Evolutionary conservation across 345 rosid genomes (phyloP), one percentile per base, ranked within the genome.

Genomic region (Diplotaxis tenuifolia): DNA sequence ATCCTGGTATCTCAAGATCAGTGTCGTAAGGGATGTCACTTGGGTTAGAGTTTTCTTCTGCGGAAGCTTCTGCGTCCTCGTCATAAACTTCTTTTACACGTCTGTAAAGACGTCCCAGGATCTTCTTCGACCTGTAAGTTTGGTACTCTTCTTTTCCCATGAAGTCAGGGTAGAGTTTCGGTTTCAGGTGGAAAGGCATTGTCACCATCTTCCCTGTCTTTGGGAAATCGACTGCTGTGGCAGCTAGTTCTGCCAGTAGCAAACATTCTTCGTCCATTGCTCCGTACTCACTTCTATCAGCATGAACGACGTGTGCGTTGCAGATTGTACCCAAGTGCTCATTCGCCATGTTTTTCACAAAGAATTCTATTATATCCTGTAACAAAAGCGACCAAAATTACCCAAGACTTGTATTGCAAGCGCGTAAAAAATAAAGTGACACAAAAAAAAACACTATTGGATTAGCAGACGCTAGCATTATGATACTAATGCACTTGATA

Each of bases 221-320:
- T 11, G 97, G 96, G 73, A 88, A 88, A 81, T 94, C 97, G 70
- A 94, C 97, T 56, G 97, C 93, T 16, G 86, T 87, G 65, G 98
- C 97, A 12, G 98, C 96, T 34, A 91, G 81, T 84, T 86, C 83
- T 14, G 98, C 97, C 2, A 94, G 85, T 9, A 25, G 77, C 55
- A 79, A 21, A 78, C 97, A 92, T 3, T 86, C 87, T 68, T 87
- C 85, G 56, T 89, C 95, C 77, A 73, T 71, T 62, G 98, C 96
- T 40, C 96, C 92, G 53, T 70, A 4, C 32, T 84, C 89, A 70
- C 97, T 89, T 38, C 42, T 69, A 81, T 89, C 97, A 45, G 98
- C 90, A 74, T 82, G 97, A 79, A 89, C 98, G 21, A 89, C 97
- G 64, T 88, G 93, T 3, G 92, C 93, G 11, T 91, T 88, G 84